A percentile compares a stretch with the other conserved stretches of the same genome.
These are phyloP conservation scores for Thelephora aurantiotincta DNA, from an alignment of 768 basidiomycete species.

Conservation along the genomic window DNA sequence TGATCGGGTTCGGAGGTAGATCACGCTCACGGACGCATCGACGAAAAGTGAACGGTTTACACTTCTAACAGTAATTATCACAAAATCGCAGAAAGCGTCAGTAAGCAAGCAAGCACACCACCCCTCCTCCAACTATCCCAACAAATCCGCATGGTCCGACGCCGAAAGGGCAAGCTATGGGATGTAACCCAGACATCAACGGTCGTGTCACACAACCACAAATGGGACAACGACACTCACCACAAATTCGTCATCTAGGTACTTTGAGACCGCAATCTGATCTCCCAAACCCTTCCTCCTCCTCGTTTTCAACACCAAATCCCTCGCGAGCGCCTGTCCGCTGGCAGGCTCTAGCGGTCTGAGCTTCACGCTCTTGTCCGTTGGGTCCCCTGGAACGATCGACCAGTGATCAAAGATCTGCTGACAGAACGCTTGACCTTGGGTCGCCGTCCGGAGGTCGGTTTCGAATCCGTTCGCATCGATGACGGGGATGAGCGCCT, in stretches of 20 bases:
- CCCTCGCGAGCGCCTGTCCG: slow-evolving; percentile 86
- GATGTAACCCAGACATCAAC: slow-evolving; percentile 4
- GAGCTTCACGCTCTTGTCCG: slow-evolving; percentile 92
- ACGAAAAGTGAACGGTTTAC: too few relatives aligned
- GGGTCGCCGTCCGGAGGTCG: slow-evolving; percentile 91
- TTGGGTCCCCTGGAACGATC: slow-evolving; percentile 97
- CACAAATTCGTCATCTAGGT: slow-evolving; percentile 94
- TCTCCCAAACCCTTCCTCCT: slow-evolving; percentile 94
- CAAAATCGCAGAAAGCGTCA: too few relatives aligned
- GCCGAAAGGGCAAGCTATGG: slow-evolving; percentile 80
- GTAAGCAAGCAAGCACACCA: slow-evolving; percentile 3
- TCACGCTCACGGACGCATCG: too few relatives aligned
- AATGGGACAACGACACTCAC: slow-evolving; percentile 29
- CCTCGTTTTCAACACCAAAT: slow-evolving; percentile 92
- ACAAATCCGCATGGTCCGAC: slow-evolving; percentile 87
- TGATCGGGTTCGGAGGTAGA: too few relatives aligned
- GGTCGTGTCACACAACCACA: neutral
- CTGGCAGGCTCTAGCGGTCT: slow-evolving; percentile 95
- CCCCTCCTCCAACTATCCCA: slow-evolving; percentile 34
- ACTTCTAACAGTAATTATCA: too few relatives aligned
- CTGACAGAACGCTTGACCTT: slow-evolving; percentile 97
- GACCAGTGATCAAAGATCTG: slow-evolving; percentile 99
- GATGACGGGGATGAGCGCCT: slow-evolving; percentile 95
- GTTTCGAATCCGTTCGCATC: slow-evolving; percentile 99
- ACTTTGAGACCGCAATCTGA: slow-evolving; percentile 94